phyloP scores from a whole-genome alignment of 148 eudicot genomes.

The Chenopodium album region DNA sequence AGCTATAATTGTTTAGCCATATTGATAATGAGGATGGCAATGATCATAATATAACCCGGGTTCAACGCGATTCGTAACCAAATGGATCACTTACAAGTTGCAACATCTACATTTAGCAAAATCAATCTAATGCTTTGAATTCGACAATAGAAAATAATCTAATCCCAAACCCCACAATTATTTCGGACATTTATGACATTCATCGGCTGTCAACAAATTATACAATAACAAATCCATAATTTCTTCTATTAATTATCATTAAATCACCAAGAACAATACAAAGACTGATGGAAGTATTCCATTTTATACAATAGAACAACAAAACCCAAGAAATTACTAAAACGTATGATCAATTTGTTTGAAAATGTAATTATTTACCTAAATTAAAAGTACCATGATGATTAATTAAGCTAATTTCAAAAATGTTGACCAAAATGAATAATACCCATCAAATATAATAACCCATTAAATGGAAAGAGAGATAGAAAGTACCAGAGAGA shows the following conservation, averaged over 20 bases:
- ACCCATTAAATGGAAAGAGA: background rate
- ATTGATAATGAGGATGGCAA: no score
- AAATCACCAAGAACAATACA: background rate
- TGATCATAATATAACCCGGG: no score
- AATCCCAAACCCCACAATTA: background rate
- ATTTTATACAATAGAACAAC: background rate
- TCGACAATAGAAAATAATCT: background rate
- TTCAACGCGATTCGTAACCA: no score
- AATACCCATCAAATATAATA: background rate
- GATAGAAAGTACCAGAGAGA: conserved; percentile 12
- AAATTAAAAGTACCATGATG: background rate
- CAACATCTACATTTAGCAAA: background rate
- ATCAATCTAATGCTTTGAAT: background rate
- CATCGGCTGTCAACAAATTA: no score
- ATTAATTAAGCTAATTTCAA: background rate
- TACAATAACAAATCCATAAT: background rate
- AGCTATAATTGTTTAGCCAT: background rate
- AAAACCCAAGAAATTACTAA: background rate
- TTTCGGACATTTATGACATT: background rate
- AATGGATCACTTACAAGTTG: no score
- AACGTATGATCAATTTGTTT: background rate
- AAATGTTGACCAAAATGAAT: background rate
- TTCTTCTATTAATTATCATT: background rate
- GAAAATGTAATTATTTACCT: background rate
- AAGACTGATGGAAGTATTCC: background rate